Evolutionary conservation across 2,329 filamentous ascomycete species (phyloP).

Genomic region (Penicillium sclerotiorum): DNA sequence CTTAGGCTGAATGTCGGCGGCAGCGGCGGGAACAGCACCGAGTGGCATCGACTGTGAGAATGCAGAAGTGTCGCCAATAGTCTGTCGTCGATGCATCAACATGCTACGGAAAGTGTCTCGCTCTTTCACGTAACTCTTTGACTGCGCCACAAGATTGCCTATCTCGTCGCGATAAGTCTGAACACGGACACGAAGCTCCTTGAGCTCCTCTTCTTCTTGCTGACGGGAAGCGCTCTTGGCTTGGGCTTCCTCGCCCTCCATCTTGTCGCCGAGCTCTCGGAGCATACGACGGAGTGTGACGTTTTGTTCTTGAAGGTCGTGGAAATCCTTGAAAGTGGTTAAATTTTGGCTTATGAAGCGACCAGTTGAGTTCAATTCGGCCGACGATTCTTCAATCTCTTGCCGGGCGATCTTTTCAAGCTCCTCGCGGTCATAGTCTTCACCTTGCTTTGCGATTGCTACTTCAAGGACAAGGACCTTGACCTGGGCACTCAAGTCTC

Average conservation of each 20-base stretch:
- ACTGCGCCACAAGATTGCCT: slow-evolving; percentile 75
- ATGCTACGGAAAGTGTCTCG: slow-evolving; percentile 97
- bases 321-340: slow-evolving; percentile 84
- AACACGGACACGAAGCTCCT: slow-evolving; percentile 70
- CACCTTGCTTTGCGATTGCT: slow-evolving; percentile 74
- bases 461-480: slow-evolving; percentile 88
- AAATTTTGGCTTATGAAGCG: slow-evolving; percentile 86
- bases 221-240: slow-evolving; percentile 58
- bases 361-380: slow-evolving; percentile 81
- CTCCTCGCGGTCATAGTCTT: slow-evolving; percentile 72
- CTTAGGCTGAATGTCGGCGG: slow-evolving; percentile 46
- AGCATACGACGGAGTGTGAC: slow-evolving; percentile 79
- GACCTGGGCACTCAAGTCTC: slow-evolving; percentile 86
- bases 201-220: slow-evolving; percentile 68
- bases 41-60: slow-evolving; percentile 73
- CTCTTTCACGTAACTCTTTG: slow-evolving; percentile 92
- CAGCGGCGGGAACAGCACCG: slow-evolving; percentile 50
- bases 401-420: slow-evolving; percentile 77
- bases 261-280: slow-evolving; percentile 79
- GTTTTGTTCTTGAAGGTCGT: slow-evolving; percentile 86
- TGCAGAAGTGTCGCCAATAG: slow-evolving; percentile 60
- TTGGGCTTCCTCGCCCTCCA: slow-evolving; percentile 87
- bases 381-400: slow-evolving; percentile 70
- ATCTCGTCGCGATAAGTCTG: slow-evolving; percentile 83
- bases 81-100: slow-evolving; percentile 74